Evolutionary conservation across 2,329 filamentous ascomycete genomes (phyloP).

Genomic region (Neophaeococcomyces aloes): DNA sequence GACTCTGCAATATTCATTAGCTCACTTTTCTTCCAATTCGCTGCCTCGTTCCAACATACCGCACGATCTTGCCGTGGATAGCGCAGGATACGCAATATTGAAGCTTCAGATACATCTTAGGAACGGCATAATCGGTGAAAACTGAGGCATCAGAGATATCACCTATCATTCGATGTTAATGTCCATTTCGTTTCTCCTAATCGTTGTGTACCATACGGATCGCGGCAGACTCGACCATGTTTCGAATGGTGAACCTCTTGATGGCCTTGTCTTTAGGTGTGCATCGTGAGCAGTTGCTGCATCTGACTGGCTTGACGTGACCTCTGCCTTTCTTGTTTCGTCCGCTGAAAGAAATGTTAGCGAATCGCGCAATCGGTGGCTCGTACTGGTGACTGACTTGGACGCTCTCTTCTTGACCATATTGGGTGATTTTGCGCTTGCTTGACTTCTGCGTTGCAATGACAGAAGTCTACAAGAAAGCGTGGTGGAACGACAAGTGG

Average conservation of each 20-base stretch:
- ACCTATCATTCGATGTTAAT: constrained; percentile 47
- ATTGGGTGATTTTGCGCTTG: constrained; percentile 39
- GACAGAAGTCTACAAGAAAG: constrained; percentile 12
- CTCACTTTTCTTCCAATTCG: neutral
- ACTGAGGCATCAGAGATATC: constrained; percentile 99
- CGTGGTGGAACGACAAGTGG: neutral
- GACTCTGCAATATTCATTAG: constrained; percentile 54
- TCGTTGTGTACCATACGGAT: constrained; percentile 62
- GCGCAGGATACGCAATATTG: constrained; percentile 99
- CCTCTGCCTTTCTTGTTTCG: constrained; percentile 99
- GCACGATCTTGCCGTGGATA: constrained; percentile 99
- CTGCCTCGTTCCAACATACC: constrained; percentile 53
- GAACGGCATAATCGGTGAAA: constrained; percentile 97
- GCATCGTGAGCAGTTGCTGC: constrained; percentile 79
- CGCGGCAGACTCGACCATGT: constrained; percentile 99
- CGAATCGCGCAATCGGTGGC: neutral
- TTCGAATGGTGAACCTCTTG: constrained; percentile 99
- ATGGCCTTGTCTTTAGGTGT: constrained; percentile 99
- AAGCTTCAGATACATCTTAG: constrained; percentile 99
- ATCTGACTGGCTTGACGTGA: constrained; percentile 98
- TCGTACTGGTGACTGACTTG: constrained; percentile 46
- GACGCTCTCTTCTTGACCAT: constrained; percentile 69
- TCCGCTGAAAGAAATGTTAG: constrained; percentile 50
- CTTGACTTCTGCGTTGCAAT: constrained; percentile 14
- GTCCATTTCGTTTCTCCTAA: constrained; percentile 7